Base-by-base conservation (phyloP, 257 asterid genomes). In the Fraxinus anomala region DNA sequence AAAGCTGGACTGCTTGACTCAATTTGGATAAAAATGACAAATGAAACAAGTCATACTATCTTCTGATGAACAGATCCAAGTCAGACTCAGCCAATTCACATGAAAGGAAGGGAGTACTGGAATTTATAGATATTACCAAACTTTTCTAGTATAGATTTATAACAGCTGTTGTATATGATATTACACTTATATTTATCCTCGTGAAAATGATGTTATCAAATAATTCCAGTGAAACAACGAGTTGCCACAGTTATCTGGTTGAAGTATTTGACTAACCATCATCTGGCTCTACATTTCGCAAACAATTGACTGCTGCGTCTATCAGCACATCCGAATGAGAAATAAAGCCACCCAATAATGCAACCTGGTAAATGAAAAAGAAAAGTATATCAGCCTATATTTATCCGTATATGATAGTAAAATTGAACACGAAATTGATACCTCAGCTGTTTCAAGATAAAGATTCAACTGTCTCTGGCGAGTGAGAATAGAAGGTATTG, bases 361-460 rank as follows among this genome's bases (percentile, higher is more conserved):
- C 96, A 68, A 92, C 91, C 98, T 94, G 85, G 79, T 51, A 75
- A 68, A 37, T 30, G 44, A 51, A 78, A 75, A 74, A 79, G 17
- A 68, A 44, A 56, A 51, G 51, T 70, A 49, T 39, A 68, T 72
- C 66, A 83, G 66, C 79, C 68, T 10, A 72, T 70, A 68, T 71
- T 56, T 70, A 76, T 70, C 54, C 28, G 42, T 54, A 73, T 31
- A 65, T 39, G 76, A 82, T 21, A 42, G 76, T 23, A n/a, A 56
- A 19, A 40, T 54, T 66, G 65, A 36, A 81, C 21, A 72, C 34
- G 56, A 65, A 80, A 74, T 67, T 54, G 69, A 81, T 81, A 94
- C 98, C 96, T 94, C 97, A n/a, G 97, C 92, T 69, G 98, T 91
- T 84, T 87, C 97, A 77, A 92, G 86, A 86, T 89, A 92, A 67